Evolutionary conservation across 78 protist species (phyloP), one percentile per base, ranked within the genome.

Genomic region (Cavenderia fasciculata): DNA sequence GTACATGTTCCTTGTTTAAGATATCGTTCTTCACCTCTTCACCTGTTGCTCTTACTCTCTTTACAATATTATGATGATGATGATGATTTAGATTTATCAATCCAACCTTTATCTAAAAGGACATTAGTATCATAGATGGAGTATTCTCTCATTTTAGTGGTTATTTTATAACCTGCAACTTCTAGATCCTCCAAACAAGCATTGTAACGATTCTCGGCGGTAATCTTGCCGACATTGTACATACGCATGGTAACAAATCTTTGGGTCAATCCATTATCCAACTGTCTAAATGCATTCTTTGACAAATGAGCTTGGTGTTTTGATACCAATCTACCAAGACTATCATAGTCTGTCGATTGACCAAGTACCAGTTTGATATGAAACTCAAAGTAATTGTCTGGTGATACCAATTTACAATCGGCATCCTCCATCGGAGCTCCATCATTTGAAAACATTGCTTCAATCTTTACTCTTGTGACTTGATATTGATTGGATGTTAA

Each of bases 81-180:
- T n/a, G n/a, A n/a, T n/a, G n/a, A n/a, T n/a, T 33, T 63, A 5
- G 49, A 40, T 19, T 63, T n/a, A 51, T 62, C 68, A 10, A 77
- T 61, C 87, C 87, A 77, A 38, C 74, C 73, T 8, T 2, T 25
- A 47, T 77, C 87, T 38, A 77, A 59, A 19, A 16, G 41, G 2
- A 77, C 71, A 47, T 77, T 77, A 19, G 69, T 38, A 29, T 77
- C 87, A n/a, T 77, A 77, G 29, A 77, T 56, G 19, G 87, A 77
- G 56, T 77, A 77, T 33, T 77, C 87, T 47, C 74, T 61, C 25
- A 61, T 69, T 4, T 69, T 41, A 8, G 87, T 8, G 18, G 36
- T 18, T 0, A 77, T 63, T 2, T 31, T 46, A 25, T 46, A 77
- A 10, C 63, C n/a, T 38, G 61, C 23, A 1, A 1, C 11, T 34